These are phyloP conservation scores for Leccinum barrowsii DNA, from an alignment of 768 basidiomycete genomes.

Conservation along the genomic window DNA sequence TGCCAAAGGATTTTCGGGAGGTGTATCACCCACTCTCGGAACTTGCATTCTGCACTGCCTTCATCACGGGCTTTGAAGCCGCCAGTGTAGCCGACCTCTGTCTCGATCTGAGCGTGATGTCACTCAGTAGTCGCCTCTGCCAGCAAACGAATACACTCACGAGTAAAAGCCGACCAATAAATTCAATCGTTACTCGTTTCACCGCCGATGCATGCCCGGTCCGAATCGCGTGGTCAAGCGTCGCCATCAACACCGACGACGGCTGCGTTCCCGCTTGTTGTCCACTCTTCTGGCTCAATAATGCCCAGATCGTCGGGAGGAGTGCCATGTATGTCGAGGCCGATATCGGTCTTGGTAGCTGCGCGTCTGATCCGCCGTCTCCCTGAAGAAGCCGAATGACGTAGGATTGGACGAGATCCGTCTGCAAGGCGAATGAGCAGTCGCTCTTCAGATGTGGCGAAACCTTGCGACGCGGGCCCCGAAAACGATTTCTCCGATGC, in stretches of 20 bases:
- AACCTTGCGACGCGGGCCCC: constrained; percentile 13
- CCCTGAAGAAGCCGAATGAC: constrained; percentile 57
- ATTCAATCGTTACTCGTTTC: constrained; percentile 70
- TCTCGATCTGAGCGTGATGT: constrained; percentile 49
- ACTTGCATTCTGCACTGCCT: constrained; percentile 24
- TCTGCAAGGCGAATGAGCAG: constrained; percentile 36
- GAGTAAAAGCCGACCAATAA: constrained; percentile 65
- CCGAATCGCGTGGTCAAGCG: constrained; percentile 63
- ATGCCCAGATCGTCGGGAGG: constrained; percentile 75
- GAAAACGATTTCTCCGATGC: constrained; percentile 9
- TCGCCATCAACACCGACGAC: constrained; percentile 43
- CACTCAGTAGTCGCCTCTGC: constrained; percentile 2
- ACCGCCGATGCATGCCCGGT: constrained; percentile 55
- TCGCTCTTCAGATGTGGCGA: constrained; percentile 14
- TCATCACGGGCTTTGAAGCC: constrained; percentile 37
- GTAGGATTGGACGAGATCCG: constrained; percentile 55
- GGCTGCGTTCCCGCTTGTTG: constrained; percentile 14
- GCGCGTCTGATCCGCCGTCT: constrained; percentile 38
- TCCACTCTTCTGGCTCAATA: constrained; percentile 50
- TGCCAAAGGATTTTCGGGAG: constrained; percentile 89
- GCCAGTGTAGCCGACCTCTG: constrained; percentile 50
- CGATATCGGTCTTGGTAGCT: constrained; percentile 51
- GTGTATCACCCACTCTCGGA: constrained; percentile 67
- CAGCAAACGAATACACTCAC: constrained; percentile 38
- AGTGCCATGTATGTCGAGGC: constrained; percentile 60